Evolutionary conservation across 1,284 basidiomycete genomes (phyloP).

Genomic region (Anthracocystis walkeri): DNA sequence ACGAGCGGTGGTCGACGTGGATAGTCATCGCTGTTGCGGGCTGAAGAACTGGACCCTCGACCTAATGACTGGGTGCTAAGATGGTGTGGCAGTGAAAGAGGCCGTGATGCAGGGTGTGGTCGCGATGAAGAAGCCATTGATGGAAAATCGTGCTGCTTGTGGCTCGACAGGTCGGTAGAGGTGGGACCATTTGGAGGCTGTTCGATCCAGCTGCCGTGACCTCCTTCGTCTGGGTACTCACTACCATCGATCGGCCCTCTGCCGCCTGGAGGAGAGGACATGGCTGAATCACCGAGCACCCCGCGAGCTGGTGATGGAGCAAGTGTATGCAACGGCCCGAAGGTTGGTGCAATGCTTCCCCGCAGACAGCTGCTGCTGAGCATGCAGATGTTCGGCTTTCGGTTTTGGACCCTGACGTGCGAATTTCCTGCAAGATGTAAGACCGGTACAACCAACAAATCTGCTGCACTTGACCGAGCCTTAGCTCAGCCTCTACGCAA

Average conservation of each 20-base stretch:
- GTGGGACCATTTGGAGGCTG: background rate
- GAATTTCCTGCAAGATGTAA: background rate
- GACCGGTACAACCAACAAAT: background rate
- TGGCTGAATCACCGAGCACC: slow-evolving; percentile 8
- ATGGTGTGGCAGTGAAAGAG: slow-evolving; percentile 18
- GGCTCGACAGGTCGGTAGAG: background rate
- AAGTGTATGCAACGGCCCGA: background rate
- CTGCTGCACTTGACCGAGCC: too few species aligned
- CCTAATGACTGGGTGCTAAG: slow-evolving; percentile 31
- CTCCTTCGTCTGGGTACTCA: slow-evolving; percentile 23
- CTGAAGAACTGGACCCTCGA: slow-evolving; percentile 15
- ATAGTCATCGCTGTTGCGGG: slow-evolving; percentile 28
- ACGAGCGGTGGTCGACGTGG: slow-evolving; percentile 32
- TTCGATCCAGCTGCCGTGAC: slow-evolving; percentile 36
- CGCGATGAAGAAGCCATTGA: slow-evolving; percentile 8
- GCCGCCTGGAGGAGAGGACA: slow-evolving; percentile 21
- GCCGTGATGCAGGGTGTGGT: background rate
- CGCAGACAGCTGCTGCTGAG: background rate
- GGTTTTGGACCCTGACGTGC: slow-evolving; percentile 7
- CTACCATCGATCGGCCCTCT: background rate
- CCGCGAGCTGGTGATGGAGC: background rate
- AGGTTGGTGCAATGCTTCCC: slow-evolving; percentile 1
- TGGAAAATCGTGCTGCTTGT: background rate
- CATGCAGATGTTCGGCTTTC: background rate
- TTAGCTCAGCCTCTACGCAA: slow-evolving; percentile 2